Percentiles rank a stretch among this genome's conserved stretches.
Conservation (phyloP, 345 rosid genomes). For the Aurinia saxatilis region DNA sequence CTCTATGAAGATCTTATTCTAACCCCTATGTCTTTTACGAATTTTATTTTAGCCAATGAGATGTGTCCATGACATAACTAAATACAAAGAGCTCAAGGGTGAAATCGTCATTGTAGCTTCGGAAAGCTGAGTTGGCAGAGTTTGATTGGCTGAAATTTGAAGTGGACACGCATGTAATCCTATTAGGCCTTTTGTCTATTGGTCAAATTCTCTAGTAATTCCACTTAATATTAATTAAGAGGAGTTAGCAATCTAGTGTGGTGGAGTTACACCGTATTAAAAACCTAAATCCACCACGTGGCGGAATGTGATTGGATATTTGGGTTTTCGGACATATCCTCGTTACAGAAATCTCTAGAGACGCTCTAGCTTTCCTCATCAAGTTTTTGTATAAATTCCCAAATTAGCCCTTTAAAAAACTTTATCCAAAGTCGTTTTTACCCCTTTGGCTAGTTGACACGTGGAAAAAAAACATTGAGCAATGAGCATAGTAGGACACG, state of each 20-base stretch:
- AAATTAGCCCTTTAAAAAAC: neutral
- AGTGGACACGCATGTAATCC: constrained; percentile 26
- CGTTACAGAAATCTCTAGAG: neutral
- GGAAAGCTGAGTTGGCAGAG: constrained; percentile 18
- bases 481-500: constrained; percentile 10
- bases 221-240: constrained; percentile 49
- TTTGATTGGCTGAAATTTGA: constrained; percentile 3
- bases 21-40: constrained; percentile 20
- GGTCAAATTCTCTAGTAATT: constrained; percentile 60
- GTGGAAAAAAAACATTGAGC: constrained; percentile 13
- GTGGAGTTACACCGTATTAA: constrained; percentile 3
- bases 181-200: neutral
- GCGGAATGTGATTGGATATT: constrained; percentile 9
- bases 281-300: constrained; percentile 13
- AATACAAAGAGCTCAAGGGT: constrained; percentile 8
- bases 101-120: neutral
- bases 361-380: constrained; percentile 2
- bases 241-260: constrained; percentile 19
- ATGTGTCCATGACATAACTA: neutral
- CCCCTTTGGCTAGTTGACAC: constrained; percentile 12
- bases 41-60: constrained; percentile 8
- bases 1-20: constrained; percentile 26
- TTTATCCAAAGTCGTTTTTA: neutral
- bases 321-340: neutral
- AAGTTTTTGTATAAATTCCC: neutral